phyloP scores from a whole-genome alignment of 495 filamentous ascomycete genomes.

The Chlorociboria aeruginascens region DNA sequence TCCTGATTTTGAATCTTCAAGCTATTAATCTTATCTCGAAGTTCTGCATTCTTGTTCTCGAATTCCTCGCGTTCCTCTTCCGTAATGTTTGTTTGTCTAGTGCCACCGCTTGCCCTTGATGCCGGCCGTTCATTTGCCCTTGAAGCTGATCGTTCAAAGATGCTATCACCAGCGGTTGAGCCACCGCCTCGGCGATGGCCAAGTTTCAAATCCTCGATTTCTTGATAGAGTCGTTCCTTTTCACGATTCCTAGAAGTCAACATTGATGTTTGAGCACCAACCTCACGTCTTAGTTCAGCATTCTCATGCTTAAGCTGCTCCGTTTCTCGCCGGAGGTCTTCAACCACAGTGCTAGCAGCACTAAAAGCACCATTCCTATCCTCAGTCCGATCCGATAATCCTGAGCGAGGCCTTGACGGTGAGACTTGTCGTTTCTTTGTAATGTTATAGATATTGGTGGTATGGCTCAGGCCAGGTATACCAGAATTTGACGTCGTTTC shows the following conservation, averaged over 20 bases:
- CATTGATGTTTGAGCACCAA: constrained; percentile 95
- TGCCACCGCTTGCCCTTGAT: constrained; percentile 59
- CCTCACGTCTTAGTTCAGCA: constrained; percentile 78
- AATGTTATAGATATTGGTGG: constrained; percentile 49
- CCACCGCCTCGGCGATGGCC: constrained; percentile 55
- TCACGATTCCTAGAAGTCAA: constrained; percentile 91
- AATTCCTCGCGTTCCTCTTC: constrained; percentile 77
- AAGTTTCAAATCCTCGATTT: constrained; percentile 94
- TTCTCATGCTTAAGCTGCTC: constrained; percentile 85
- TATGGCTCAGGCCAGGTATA: constrained; percentile 35
- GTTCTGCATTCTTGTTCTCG: constrained; percentile 67
- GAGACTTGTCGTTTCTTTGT: constrained; percentile 48
- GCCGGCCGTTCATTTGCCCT: constrained; percentile 55
- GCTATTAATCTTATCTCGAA: constrained; percentile 76
- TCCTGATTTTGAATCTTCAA: constrained; percentile 77
- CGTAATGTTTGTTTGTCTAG: constrained; percentile 54
- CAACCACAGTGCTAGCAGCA: constrained; percentile 55
- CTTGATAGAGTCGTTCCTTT: constrained; percentile 86
- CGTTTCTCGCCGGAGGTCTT: constrained; percentile 46
- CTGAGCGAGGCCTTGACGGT: constrained; percentile 50
- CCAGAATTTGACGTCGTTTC: constrained; percentile 31
- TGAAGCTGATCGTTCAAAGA: constrained; percentile 86
- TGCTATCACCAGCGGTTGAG: constrained; percentile 70
- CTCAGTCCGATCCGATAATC: constrained; percentile 41
- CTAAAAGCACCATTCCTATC: constrained; percentile 42